Conservation (phyloP, 1,284 basidiomycete species). For the Neonothopanus nambi region DNA sequence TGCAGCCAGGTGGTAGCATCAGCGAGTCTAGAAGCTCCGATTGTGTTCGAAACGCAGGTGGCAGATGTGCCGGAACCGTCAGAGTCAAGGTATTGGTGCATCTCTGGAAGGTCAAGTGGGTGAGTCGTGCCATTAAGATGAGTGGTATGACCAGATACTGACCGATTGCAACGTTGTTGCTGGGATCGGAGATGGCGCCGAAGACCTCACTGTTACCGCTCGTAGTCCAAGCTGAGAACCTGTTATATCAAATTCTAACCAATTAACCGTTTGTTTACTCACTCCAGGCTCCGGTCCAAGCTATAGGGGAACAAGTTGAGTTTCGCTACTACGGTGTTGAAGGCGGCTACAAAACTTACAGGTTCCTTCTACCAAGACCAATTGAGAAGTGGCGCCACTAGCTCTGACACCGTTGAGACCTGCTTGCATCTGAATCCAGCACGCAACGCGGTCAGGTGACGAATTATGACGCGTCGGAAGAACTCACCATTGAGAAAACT, state of each 20-base stretch:
- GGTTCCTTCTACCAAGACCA: slow-evolving; percentile 54
- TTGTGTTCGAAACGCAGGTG: slow-evolving; percentile 59
- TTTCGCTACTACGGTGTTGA: slow-evolving; percentile 28
- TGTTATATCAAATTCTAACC: neutral
- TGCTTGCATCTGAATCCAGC: slow-evolving; percentile 60
- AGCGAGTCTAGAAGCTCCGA: slow-evolving; percentile 56
- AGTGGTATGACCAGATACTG: slow-evolving; percentile 15
- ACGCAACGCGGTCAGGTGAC: slow-evolving; percentile 7
- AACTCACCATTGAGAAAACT: slow-evolving; percentile 46
- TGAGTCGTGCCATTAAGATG: neutral
- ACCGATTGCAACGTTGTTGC: slow-evolving; percentile 63
- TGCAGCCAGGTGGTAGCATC: slow-evolving; percentile 61
- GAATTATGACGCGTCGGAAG: neutral
- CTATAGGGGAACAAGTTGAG: slow-evolving; percentile 22
- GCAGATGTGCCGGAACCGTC: slow-evolving; percentile 60
- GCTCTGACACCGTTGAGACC: slow-evolving; percentile 62
- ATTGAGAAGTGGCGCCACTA: slow-evolving; percentile 56
- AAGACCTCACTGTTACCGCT: slow-evolving; percentile 60
- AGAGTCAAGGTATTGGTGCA: slow-evolving; percentile 72
- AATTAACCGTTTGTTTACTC: slow-evolving; percentile 10
- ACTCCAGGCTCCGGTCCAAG: slow-evolving; percentile 54
- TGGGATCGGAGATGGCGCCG: slow-evolving; percentile 53
- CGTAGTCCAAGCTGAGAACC: slow-evolving; percentile 44
- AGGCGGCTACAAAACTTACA: slow-evolving; percentile 31
- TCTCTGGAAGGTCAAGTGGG: slow-evolving; percentile 38